phyloP scores from a whole-genome alignment of 257 asterid genomes.

The Cruciata laevipes region DNA sequence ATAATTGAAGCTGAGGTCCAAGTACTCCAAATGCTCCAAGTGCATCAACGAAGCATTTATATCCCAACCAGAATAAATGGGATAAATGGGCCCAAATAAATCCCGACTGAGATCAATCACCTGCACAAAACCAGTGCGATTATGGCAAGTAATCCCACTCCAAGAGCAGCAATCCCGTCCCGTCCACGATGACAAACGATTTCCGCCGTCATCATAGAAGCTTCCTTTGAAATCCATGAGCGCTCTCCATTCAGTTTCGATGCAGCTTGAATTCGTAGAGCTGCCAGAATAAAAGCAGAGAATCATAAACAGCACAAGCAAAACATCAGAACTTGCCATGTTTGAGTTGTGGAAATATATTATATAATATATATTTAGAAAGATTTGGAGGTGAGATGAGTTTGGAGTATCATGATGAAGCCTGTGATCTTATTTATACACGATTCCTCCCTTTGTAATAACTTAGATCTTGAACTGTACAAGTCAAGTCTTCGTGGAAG shows the following conservation, averaged over 20 bases:
- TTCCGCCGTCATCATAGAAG: neutral
- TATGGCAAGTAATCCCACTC: constrained; percentile 9
- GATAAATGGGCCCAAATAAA: too few species aligned
- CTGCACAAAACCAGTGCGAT: constrained; percentile 10
- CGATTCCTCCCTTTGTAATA: too few species aligned
- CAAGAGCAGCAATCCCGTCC: neutral
- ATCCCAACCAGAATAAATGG: too few species aligned
- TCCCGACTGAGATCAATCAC: constrained; percentile 17
- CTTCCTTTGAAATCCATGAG: neutral
- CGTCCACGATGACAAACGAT: neutral
- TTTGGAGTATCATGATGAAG: too few species aligned
- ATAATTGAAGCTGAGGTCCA: neutral
- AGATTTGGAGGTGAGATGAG: too few species aligned
- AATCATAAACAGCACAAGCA: too few species aligned
- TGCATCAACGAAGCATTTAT: constrained; percentile 20
- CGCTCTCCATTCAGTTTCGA: neutral
- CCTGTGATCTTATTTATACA: too few species aligned
- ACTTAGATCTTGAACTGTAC: too few species aligned
- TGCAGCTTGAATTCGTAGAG: neutral
- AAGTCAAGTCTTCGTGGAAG: too few species aligned
- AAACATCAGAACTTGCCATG: neutral
- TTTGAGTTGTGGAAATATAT: too few species aligned
- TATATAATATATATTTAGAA: too few species aligned
- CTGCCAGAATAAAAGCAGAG: too few species aligned
- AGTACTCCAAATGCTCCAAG: constrained; percentile 9